Conservation (phyloP, 768 basidiomycete species). For the Auricularia sp. region DNA sequence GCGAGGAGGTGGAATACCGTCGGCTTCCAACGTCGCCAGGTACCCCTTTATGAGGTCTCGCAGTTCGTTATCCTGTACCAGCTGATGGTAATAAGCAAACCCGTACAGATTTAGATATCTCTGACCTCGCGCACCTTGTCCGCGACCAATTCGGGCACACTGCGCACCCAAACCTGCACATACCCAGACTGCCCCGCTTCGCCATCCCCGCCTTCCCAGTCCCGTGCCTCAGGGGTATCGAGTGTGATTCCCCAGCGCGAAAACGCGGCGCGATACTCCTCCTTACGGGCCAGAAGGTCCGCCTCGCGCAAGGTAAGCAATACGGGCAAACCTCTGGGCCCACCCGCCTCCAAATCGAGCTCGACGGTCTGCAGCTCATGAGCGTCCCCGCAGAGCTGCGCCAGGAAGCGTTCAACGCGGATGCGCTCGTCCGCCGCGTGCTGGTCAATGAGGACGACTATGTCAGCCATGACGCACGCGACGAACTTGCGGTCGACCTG, state of each 20-base stretch:
- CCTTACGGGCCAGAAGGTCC: slow-evolving; percentile 33
- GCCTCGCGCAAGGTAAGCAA: slow-evolving; percentile 62
- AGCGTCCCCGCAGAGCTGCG: slow-evolving; percentile 60
- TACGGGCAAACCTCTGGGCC: slow-evolving; percentile 32
- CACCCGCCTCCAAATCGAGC: slow-evolving; percentile 24
- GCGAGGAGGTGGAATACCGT: slow-evolving; percentile 21
- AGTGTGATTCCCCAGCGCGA: slow-evolving; percentile 63
- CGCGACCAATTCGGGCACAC: slow-evolving; percentile 60
- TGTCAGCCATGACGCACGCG: slow-evolving; percentile 47
- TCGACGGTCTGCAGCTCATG: slow-evolving; percentile 24
- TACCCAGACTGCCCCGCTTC: slow-evolving; percentile 32
- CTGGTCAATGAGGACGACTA: slow-evolving; percentile 82
- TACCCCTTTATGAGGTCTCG: slow-evolving; percentile 66
- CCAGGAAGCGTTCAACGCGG: slow-evolving; percentile 76
- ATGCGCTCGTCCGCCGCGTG: slow-evolving; percentile 98
- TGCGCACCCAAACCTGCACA: slow-evolving; percentile 52
- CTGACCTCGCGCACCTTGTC: slow-evolving; percentile 42
- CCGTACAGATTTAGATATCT: slow-evolving; percentile 3
- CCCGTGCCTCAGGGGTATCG: slow-evolving; percentile 17
- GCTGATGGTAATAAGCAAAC: slow-evolving; percentile 27
- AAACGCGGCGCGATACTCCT: slow-evolving; percentile 39
- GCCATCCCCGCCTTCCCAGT: slow-evolving; percentile 12
- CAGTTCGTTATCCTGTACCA: slow-evolving; percentile 61
- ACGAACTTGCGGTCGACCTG: slow-evolving; percentile 93
- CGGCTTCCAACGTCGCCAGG: slow-evolving; percentile 49